Percentiles rank a stretch among this genome's conserved stretches.
Conservation (phyloP, 192 early-diverging fungal genomes). For the Entomortierella lignicola region DNA sequence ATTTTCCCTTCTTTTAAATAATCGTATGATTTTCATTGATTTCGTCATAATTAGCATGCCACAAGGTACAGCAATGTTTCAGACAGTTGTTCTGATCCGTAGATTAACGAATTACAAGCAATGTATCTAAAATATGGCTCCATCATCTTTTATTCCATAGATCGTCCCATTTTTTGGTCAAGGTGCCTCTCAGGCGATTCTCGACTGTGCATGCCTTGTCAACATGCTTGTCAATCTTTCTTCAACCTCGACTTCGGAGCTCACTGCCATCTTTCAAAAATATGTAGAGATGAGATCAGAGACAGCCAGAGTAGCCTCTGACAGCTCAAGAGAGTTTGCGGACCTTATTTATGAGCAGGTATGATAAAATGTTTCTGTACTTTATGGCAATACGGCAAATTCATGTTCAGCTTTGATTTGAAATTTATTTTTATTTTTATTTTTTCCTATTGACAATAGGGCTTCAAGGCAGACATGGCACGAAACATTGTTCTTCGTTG, state of each 20-base stretch:
- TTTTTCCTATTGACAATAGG: slow-evolving; percentile 16
- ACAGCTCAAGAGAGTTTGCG: slow-evolving; percentile 51
- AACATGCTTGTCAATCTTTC: slow-evolving; percentile 21
- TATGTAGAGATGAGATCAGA: slow-evolving; percentile 38
- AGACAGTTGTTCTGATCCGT: not conserved
- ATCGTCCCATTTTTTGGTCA: slow-evolving; percentile 54
- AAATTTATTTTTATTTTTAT: not conserved
- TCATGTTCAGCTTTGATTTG: not conserved
- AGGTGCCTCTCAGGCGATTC: slow-evolving; percentile 45
- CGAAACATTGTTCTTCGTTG: slow-evolving; percentile 43
- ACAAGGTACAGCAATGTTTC: slow-evolving; percentile 19
- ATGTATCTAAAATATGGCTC: not conserved
- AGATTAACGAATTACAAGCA: not conserved
- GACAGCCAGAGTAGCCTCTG: slow-evolving; percentile 36
- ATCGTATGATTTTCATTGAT: not conserved
- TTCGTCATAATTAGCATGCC: slow-evolving; percentile 11
- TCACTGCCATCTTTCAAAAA: slow-evolving; percentile 23
- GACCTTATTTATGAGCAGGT: slow-evolving; percentile 51
- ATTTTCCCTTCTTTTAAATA: not conserved
- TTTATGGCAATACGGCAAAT: not conserved
- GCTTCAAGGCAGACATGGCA: slow-evolving; percentile 48
- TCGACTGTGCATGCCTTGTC: slow-evolving; percentile 36
- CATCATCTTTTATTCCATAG: not conserved
- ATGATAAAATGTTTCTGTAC: not conserved
- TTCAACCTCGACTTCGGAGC: not conserved